phyloP scores from a whole-genome alignment of 108 stramenopile genomes.

The Asterionellopsis glacialis region DNA sequence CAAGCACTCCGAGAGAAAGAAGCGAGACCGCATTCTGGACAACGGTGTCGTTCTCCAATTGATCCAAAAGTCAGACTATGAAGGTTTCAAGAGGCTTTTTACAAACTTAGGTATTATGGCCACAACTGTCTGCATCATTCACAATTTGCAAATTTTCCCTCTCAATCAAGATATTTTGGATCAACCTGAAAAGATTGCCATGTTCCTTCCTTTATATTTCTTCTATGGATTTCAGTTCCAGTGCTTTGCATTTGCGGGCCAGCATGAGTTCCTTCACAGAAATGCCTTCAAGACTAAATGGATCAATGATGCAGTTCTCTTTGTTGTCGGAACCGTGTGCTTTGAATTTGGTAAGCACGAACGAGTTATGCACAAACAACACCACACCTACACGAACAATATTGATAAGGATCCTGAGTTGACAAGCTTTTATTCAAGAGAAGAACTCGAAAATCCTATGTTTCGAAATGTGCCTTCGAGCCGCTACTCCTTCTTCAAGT shows the following conservation, averaged over 20 bases:
- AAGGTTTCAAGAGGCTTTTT: conserved; percentile 42
- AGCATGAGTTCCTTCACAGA: conserved; percentile 56
- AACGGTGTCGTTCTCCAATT: conserved; percentile 49
- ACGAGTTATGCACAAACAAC: conserved; percentile 60
- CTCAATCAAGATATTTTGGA: background rate
- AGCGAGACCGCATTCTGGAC: conserved; percentile 46
- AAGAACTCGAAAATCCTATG: conserved; percentile 33
- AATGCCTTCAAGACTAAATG: conserved; percentile 61
- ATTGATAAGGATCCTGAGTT: conserved; percentile 57
- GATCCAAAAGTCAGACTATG: conserved; percentile 46
- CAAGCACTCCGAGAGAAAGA: conserved; percentile 43
- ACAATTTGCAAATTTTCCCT: conserved; percentile 16
- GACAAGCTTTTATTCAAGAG: conserved; percentile 40
- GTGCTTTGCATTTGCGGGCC: conserved; percentile 56
- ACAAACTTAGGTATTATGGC: conserved; percentile 34
- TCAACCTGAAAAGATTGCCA: conserved; percentile 7
- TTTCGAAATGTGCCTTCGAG: conserved; percentile 32
- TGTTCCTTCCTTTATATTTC: conserved; percentile 42
- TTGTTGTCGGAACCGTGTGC: conserved; percentile 27
- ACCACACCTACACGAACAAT: conserved; percentile 49
- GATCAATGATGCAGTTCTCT: conserved; percentile 31
- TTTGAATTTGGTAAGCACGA: conserved; percentile 52
- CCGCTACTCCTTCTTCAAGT: conserved; percentile 24
- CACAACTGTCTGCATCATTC: conserved; percentile 21
- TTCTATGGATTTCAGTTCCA: conserved; percentile 65